These are phyloP conservation scores for Candida sakaeoensis DNA, from an alignment of 805 yeast genomes.

Conservation along the genomic window DNA sequence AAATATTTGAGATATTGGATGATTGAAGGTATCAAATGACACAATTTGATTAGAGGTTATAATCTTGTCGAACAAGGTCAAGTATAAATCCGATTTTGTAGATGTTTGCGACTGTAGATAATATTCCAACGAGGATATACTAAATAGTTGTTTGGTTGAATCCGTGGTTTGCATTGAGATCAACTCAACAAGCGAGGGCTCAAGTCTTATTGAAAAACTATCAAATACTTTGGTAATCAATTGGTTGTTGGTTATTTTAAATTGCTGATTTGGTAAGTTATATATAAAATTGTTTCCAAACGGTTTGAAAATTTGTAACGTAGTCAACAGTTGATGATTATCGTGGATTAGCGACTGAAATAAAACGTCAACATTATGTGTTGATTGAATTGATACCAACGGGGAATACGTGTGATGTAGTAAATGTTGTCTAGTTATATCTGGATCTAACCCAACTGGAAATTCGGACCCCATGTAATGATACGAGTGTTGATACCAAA, in stretches of 20 bases:
- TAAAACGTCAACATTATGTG: constrained; percentile 42
- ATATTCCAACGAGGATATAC: constrained; percentile 34
- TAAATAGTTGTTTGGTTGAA: constrained; percentile 25
- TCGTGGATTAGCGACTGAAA: constrained; percentile 37
- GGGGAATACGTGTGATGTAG: constrained; percentile 51
- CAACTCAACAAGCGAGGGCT: constrained; percentile 37
- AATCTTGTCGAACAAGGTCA: constrained; percentile 54
- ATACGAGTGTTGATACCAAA: too few species aligned
- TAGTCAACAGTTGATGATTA: constrained; percentile 27
- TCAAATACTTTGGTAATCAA: constrained; percentile 46
- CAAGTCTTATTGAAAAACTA: constrained; percentile 57
- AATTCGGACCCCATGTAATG: too few species aligned
- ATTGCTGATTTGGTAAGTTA: constrained; percentile 34
- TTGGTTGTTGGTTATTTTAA: constrained; percentile 50
- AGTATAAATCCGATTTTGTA: constrained; percentile 27
- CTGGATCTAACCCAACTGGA: constrained; percentile 37
- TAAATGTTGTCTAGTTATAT: constrained; percentile 36
- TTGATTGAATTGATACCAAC: constrained; percentile 45
- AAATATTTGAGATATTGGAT: constrained; percentile 75
- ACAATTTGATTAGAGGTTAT: constrained; percentile 58
- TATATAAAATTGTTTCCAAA: constrained; percentile 54
- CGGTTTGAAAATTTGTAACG: constrained; percentile 48
- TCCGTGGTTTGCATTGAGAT: constrained; percentile 19
- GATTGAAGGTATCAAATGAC: constrained; percentile 82
- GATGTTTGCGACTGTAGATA: constrained; percentile 20